Evolutionary conservation across 441 rosid genomes (phyloP).

Genomic region (Pelargonium myrrhifolium): DNA sequence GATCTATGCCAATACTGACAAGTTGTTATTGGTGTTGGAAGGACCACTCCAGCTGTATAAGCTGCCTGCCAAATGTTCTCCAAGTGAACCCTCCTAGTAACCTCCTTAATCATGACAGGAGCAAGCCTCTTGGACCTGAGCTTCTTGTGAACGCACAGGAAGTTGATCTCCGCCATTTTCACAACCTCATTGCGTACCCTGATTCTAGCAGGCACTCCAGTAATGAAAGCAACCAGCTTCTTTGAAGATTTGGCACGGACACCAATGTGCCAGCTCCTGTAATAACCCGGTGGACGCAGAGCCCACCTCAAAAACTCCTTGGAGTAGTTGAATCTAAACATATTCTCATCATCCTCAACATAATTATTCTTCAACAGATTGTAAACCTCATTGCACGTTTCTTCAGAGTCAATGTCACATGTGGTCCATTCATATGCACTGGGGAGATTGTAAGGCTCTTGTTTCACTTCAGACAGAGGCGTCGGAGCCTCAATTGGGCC

Average conservation of each 20-base stretch:
- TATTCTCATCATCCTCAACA: slow-evolving; percentile 79
- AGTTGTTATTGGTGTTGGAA: slow-evolving; percentile 85
- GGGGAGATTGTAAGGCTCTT: slow-evolving; percentile 89
- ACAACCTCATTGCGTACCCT: slow-evolving; percentile 68
- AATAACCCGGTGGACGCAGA: slow-evolving; percentile 73
- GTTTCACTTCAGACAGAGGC: slow-evolving; percentile 64
- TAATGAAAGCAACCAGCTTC: slow-evolving; percentile 86
- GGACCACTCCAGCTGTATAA: slow-evolving; percentile 85
- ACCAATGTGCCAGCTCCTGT: slow-evolving; percentile 81
- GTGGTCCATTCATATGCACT: slow-evolving; percentile 72
- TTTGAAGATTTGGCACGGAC: slow-evolving; percentile 73
- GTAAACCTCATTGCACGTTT: slow-evolving; percentile 56
- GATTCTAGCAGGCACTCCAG: slow-evolving; percentile 82
- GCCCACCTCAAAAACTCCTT: slow-evolving; percentile 97
- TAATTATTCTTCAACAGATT: slow-evolving; percentile 53
- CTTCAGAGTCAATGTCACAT: slow-evolving; percentile 67
- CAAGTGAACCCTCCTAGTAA: slow-evolving; percentile 81
- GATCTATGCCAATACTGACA: slow-evolving; percentile 98
- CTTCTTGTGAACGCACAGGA: slow-evolving; percentile 92
- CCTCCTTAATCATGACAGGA: slow-evolving; percentile 96
- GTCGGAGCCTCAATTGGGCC: slow-evolving; percentile 66
- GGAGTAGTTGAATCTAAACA: slow-evolving; percentile 91
- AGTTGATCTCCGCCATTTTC: slow-evolving; percentile 91
- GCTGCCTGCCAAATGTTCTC: slow-evolving; percentile 97
- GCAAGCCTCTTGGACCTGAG: slow-evolving; percentile 90